These are phyloP conservation scores for Hypocrella siamensis DNA, from an alignment of 2,329 filamentous ascomycete genomes.

Conservation along the genomic window DNA sequence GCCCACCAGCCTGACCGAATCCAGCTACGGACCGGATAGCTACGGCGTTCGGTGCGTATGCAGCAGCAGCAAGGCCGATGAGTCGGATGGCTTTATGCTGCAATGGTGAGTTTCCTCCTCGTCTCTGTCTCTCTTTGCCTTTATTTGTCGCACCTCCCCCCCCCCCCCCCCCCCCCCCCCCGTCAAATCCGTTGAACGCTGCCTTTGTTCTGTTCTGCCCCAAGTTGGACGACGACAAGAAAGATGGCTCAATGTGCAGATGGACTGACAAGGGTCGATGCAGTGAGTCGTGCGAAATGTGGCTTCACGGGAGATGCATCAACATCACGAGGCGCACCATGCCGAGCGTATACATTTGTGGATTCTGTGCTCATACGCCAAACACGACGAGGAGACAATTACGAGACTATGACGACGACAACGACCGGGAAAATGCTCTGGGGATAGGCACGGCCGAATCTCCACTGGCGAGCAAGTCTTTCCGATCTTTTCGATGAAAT, in stretches of 20 bases:
- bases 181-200: too few relatives aligned
- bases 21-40: conserved; percentile 24
- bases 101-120: conserved; percentile 35
- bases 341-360: conserved; percentile 46
- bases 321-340: conserved; percentile 41
- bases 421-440: conserved; percentile 23
- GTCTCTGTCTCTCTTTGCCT: not conserved
- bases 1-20: conserved; percentile 33
- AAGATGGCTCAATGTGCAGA: too few relatives aligned
- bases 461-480: conserved; percentile 26
- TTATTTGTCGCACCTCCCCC: too few relatives aligned
- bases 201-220: too few relatives aligned
- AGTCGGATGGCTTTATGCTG: conserved; percentile 40
- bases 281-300: conserved; percentile 50
- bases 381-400: conserved; percentile 33
- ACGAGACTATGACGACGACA: conserved; percentile 23
- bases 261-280: too few relatives aligned
- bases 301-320: conserved; percentile 47
- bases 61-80: conserved; percentile 25
- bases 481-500: conserved; percentile 24
- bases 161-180: too few relatives aligned
- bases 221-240: too few relatives aligned
- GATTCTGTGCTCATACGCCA: conserved; percentile 45
- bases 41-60: conserved; percentile 42
- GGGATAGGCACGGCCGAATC: conserved; percentile 15